Evolutionary conservation across 108 stramenopile genomes (phyloP), one percentile per base, ranked within the genome.

Genomic region (Mediolabrus comicus): DNA sequence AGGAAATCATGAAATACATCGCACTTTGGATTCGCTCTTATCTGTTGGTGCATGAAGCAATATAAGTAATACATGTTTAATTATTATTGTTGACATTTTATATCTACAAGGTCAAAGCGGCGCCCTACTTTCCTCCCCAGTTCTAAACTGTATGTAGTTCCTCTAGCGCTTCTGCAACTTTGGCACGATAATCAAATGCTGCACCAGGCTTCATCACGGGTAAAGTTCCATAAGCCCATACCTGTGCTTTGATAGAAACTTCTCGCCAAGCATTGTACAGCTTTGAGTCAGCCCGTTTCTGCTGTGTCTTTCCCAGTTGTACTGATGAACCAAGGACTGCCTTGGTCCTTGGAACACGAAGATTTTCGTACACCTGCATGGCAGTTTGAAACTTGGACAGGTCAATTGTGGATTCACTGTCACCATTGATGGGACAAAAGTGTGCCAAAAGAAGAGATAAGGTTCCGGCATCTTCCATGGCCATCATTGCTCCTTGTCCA

Each of bases 401-500:
- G 30, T 75, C 61, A 1, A 77, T 31, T 56, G 24, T 19, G 11
- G 41, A 41, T 41, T 62, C 49, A 26, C 14, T 12, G 4, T 17
- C 64, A 36, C 31, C 35, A 30, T 16, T 13, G 9, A 60, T 30
- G 59, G 72, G 69, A 59, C 85, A 89, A 53, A 64, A 79, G 1
- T 75, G 53, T 17, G 60, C 36, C 1, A 89, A 62, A 0, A 86
- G 41, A 17, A 82, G 38, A 4, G 85, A 60, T 4, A 89, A 32
- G 2, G 84, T 80, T 0, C 85, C 88, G 2, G 83, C 84, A 77
- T 89, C 88, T 67, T 89, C 88, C 65, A 86, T 74, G 19, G 81
- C 88, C 81, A 84, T 82, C 66, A 80, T 77, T 12, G 88, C 84
- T 1, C 88, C 88, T 62, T 89, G 88, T 29, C 88, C 88, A 31